A percentile compares a stretch with the other conserved stretches of the same genome.
phyloP scores from a whole-genome alignment of 208 protist species.

The Angomonas ambiguus region DNA sequence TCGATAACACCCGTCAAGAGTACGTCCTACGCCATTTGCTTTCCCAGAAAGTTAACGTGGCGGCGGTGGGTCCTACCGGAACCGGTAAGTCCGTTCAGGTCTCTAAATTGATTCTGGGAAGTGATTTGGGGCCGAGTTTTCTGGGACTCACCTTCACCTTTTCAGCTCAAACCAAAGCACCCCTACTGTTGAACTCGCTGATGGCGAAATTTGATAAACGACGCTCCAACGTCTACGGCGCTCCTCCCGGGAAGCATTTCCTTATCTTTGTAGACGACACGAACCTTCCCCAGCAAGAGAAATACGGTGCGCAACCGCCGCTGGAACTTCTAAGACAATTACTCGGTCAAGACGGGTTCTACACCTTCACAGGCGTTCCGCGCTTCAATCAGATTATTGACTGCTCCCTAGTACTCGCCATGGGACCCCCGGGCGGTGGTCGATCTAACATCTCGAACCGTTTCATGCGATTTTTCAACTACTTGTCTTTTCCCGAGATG shows the following conservation, averaged over 20 bases:
- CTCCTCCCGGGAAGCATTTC: slow-evolving; percentile 87
- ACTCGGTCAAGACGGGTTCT: slow-evolving; percentile 91
- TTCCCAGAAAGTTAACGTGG: slow-evolving; percentile 70
- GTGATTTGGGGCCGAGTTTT: slow-evolving; percentile 64
- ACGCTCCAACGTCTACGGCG: slow-evolving; percentile 86
- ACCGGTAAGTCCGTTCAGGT: slow-evolving; percentile 93
- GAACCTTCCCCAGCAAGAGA: slow-evolving; percentile 89
- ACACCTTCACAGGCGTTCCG: slow-evolving; percentile 71
- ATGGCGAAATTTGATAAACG: slow-evolving; percentile 94
- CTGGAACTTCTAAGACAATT: slow-evolving; percentile 91
- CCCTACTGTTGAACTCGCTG: slow-evolving; percentile 86
- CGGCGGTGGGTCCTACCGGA: slow-evolving; percentile 89
- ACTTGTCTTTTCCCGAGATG: slow-evolving; percentile 95
- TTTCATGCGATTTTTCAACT: slow-evolving; percentile 97
- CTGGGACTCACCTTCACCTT: slow-evolving; percentile 89
- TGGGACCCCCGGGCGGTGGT: slow-evolving; percentile 97
- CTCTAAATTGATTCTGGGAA: slow-evolving; percentile 69
- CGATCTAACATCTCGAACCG: slow-evolving; percentile 93
- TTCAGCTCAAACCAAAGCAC: slow-evolving; percentile 89
- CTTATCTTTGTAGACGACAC: slow-evolving; percentile 93
- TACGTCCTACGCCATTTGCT: slow-evolving; percentile 85
- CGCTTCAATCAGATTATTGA: slow-evolving; percentile 93
- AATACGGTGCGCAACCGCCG: slow-evolving; percentile 93
- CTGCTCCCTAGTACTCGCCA: slow-evolving; percentile 92
- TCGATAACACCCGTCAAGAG: slow-evolving; percentile 91